Evolutionary conservation across 805 yeast species (phyloP).

Genomic region (Blastobotrys peoriensis): DNA sequence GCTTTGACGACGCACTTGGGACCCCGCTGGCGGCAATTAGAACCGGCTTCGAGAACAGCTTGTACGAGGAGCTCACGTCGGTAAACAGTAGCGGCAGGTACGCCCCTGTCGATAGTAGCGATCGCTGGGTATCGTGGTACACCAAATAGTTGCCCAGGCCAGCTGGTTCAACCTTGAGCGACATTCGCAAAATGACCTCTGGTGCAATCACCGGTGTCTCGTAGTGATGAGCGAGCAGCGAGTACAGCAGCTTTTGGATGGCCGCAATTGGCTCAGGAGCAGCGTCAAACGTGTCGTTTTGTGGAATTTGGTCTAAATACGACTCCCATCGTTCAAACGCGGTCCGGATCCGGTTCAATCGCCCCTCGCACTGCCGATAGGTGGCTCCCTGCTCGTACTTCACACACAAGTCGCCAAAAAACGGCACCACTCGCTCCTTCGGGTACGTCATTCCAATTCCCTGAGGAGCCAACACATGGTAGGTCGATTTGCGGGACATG

Average conservation of each 20-base stretch:
- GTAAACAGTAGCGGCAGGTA: slow-evolving; percentile 62
- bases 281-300: slow-evolving; percentile 33
- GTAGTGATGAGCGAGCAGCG: slow-evolving; percentile 42
- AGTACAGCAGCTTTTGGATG: slow-evolving; percentile 37
- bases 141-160: slow-evolving; percentile 39
- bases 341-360: slow-evolving; percentile 60
- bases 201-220: slow-evolving; percentile 18
- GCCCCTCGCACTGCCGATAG: slow-evolving; percentile 53
- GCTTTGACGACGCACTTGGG: slow-evolving; percentile 11
- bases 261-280: slow-evolving; percentile 27
- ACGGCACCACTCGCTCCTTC: slow-evolving; percentile 76
- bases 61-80: slow-evolving; percentile 47
- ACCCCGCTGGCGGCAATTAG: slow-evolving; percentile 50
- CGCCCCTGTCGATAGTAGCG: slow-evolving; percentile 56
- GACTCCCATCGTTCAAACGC: slow-evolving; percentile 82
- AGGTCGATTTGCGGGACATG: slow-evolving; percentile 51
- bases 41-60: slow-evolving; percentile 48
- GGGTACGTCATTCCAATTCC: slow-evolving; percentile 75
- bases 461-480: slow-evolving; percentile 78
- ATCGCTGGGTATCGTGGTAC: slow-evolving; percentile 41
- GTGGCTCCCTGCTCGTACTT: slow-evolving; percentile 34
- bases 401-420: slow-evolving; percentile 78
- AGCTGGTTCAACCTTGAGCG: slow-evolving; percentile 61
- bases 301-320: slow-evolving; percentile 46
- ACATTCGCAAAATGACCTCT: slow-evolving; percentile 55